Evolutionary conservation across 345 rosid genomes (phyloP).

Genomic region (Citrus maxima): DNA sequence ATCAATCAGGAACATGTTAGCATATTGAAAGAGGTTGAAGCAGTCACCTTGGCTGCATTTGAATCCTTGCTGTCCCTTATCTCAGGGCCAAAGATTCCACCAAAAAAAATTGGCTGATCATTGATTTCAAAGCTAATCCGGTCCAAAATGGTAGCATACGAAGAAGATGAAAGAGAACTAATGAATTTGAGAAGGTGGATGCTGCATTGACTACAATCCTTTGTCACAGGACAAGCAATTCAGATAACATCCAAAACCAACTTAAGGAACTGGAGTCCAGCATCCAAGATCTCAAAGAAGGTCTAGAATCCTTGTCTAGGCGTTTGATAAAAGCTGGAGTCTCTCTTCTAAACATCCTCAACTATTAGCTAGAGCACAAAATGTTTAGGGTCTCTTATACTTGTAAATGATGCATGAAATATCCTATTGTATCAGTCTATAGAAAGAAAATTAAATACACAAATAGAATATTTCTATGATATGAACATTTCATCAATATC

Average conservation of each 20-base stretch:
- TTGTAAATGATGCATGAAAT: background rate
- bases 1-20: too few species aligned
- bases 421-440: background rate
- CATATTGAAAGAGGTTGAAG: too few species aligned
- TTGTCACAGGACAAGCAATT: constrained; percentile 1
- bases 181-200: constrained; percentile 37
- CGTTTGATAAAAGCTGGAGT: constrained; percentile 40
- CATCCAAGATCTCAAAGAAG: constrained; percentile 51
- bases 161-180: constrained; percentile 18
- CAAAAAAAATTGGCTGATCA: constrained; percentile 11
- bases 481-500: too few species aligned
- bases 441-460: too few species aligned
- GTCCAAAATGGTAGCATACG: constrained; percentile 17
- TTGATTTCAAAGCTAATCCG: constrained; percentile 34
- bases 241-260: constrained; percentile 17
- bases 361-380: background rate
- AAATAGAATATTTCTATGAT: background rate
- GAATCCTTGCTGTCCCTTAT: too few species aligned
- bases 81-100: too few species aligned
- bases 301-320: constrained; percentile 35
- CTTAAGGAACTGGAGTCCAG: constrained; percentile 30
- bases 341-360: constrained; percentile 41
- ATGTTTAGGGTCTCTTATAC: background rate
- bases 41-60: too few species aligned
- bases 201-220: constrained; percentile 19